Evolutionary conservation across 2,329 filamentous ascomycete species (phyloP).

Genomic region (Neonectria neomacrospora): DNA sequence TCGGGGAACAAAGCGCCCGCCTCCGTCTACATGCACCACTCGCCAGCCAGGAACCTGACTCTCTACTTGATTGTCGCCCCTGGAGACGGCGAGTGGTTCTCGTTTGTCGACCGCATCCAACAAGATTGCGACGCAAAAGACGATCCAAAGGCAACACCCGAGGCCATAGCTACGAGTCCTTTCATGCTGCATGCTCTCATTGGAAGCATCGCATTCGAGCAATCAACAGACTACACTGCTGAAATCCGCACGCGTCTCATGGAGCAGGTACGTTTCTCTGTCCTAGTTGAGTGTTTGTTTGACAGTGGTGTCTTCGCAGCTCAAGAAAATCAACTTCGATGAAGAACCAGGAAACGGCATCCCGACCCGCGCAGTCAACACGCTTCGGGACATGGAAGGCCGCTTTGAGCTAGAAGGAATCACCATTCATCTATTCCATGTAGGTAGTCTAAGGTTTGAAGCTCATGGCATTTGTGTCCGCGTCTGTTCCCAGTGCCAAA

Average conservation of each 20-base stretch:
- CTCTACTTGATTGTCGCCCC: neutral
- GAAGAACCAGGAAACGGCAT: constrained; percentile 5
- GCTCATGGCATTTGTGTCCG: neutral
- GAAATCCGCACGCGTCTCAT: constrained; percentile 6
- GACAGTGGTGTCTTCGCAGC: neutral
- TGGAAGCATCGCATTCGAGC: constrained; percentile 5
- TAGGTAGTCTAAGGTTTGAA: no score
- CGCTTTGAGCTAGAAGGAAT: neutral
- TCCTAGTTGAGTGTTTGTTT: neutral
- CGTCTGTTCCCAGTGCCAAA: neutral
- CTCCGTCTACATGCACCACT: constrained; percentile 9
- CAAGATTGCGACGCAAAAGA: neutral
- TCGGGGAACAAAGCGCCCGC: constrained; percentile 5
- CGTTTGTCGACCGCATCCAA: constrained; percentile 1
- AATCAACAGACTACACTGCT: constrained; percentile 2
- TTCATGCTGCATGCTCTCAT: neutral
- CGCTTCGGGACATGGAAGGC: constrained; percentile 1
- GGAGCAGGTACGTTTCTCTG: neutral
- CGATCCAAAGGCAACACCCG: neutral
- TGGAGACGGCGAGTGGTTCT: neutral
- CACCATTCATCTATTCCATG: neutral
- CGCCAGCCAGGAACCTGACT: neutral
- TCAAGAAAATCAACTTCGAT: constrained; percentile 10
- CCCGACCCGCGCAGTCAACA: constrained; percentile 9
- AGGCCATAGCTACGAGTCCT: neutral